Evolutionary conservation across 73 alveolate genomes (phyloP).

Genomic region (Paramecium primaurelia): DNA sequence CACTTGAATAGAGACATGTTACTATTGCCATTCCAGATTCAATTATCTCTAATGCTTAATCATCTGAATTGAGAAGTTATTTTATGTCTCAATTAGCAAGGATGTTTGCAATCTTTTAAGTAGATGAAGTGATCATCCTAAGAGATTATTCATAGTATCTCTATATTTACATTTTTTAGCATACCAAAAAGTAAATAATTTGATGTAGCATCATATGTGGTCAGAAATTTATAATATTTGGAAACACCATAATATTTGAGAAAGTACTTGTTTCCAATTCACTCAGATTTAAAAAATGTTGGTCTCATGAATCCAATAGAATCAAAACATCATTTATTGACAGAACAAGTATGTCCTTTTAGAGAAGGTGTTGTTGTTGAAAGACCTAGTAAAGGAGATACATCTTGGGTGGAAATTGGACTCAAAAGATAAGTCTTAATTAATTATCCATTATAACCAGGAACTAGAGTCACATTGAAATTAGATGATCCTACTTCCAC

Average conservation of each 20-base stretch:
- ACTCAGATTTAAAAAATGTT: slow-evolving; percentile 81
- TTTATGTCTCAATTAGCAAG: not conserved
- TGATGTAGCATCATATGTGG: slow-evolving; percentile 83
- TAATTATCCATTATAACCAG: slow-evolving; percentile 79
- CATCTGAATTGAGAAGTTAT: slow-evolving; percentile 29
- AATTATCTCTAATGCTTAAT: slow-evolving; percentile 18
- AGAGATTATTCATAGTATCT: slow-evolving; percentile 24
- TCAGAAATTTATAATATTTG: slow-evolving; percentile 85
- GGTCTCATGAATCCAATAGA: slow-evolving; percentile 97
- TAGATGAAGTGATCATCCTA: not conserved
- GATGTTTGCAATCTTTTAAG: not conserved
- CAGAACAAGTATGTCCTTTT: slow-evolving; percentile 84
- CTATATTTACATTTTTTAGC: not conserved
- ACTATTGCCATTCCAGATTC: slow-evolving; percentile 37
- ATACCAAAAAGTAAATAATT: slow-evolving; percentile 59
- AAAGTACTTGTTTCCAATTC: slow-evolving; percentile 90
- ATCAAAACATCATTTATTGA: slow-evolving; percentile 89
- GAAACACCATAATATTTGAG: slow-evolving; percentile 97
- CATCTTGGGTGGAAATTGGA: slow-evolving; percentile 97
- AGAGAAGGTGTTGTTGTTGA: slow-evolving; percentile 95
- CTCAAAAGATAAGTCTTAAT: slow-evolving; percentile 86
- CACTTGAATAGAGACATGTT: not conserved
- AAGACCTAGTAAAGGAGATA: slow-evolving; percentile 85
- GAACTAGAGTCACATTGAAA: slow-evolving; percentile 94
- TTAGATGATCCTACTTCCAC: slow-evolving; percentile 66